Evolutionary conservation across 2,329 filamentous ascomycete genomes (phyloP), one percentile per base, ranked within the genome.

Genomic region (Monilinia aucupariae): DNA sequence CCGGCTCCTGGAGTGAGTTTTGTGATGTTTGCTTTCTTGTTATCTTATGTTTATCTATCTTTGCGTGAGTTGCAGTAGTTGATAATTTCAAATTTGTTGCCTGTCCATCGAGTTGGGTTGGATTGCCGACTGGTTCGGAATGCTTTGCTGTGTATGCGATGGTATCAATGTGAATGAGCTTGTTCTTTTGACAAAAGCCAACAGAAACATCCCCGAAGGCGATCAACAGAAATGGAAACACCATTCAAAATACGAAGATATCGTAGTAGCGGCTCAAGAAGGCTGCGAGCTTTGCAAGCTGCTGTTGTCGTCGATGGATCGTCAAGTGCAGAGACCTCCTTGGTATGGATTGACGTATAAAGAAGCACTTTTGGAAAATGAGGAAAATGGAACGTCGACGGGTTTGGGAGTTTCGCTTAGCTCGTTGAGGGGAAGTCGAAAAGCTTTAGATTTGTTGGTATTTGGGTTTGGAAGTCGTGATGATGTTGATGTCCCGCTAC

Each of bases 101-200:
- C 8, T 15, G 8, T 10, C n/a, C 27, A 30, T 30, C 27, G 27
- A 6, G 27, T 30, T 6, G 45, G n/a, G 25, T 27, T 22, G 45
- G 4, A n/a, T 43, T 25, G 45, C 20, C 22, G 45, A n/a, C 45
- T 1, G 45, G 9, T 47, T 47, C 45, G n/a, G 45, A 30, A 61
- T 61, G 59, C 50, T 54, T 22, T 54, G 51, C 41, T 13, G 27
- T 30, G 25, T 45, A 20, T 62, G 59, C 41, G 41, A n/a, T 3
- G 22, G 10, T 2, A 39, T 61, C 20, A 62, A 55, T 37, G 50
- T 54, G 22, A 25, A 15, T 8, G 59, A 55, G 55, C 20, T 55
- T 22, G 34, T 62, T 7, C 22, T 22, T 10, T 17, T 52, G 6
- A 22, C 47, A 0, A 27, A 5, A 43, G 22, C 20, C 4, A 59